Conservation (phyloP, 1,284 basidiomycete species). For the Ustilago nuda region DNA sequence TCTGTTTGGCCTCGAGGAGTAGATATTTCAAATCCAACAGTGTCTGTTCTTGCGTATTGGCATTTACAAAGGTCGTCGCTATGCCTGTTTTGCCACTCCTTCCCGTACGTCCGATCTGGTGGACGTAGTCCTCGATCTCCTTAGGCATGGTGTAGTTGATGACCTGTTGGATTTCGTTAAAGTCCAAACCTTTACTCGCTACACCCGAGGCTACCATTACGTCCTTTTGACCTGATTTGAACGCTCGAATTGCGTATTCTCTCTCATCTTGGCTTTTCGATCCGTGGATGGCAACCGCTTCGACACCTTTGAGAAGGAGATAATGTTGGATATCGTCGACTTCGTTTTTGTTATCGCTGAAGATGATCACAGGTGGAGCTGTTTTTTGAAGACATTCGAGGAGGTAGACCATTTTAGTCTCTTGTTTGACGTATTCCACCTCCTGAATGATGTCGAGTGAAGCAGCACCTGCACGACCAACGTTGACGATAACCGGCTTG, state of each 20-base stretch:
- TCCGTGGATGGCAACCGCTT: slow-evolving; percentile 98
- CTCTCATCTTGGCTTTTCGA: slow-evolving; percentile 98
- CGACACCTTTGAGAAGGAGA: slow-evolving; percentile 92
- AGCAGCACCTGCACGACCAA: slow-evolving; percentile 96
- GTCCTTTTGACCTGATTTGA: slow-evolving; percentile 95
- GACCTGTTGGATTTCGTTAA: slow-evolving; percentile 97
- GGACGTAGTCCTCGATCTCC: slow-evolving; percentile 82
- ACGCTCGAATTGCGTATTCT: slow-evolving; percentile 96
- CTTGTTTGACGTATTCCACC: slow-evolving; percentile 98
- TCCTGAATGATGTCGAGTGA: slow-evolving; percentile 96
- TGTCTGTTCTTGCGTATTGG: slow-evolving; percentile 95
- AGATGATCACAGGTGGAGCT: slow-evolving; percentile 95
- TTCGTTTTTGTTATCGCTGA: slow-evolving; percentile 99
- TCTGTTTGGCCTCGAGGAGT: slow-evolving; percentile 96
- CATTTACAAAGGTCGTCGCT: slow-evolving; percentile 99
- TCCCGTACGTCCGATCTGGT: slow-evolving; percentile 98
- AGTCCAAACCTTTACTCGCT: slow-evolving; percentile 97
- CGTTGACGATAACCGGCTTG: slow-evolving; percentile 92
- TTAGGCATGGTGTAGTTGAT: slow-evolving; percentile 99
- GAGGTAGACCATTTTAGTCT: slow-evolving; percentile 99
- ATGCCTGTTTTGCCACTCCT: slow-evolving; percentile 97
- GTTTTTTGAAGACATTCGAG: slow-evolving; percentile 98
- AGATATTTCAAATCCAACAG: slow-evolving; percentile 96
- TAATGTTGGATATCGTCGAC: slow-evolving; percentile 99
- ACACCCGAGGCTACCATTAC: slow-evolving; percentile 99